phyloP scores from a whole-genome alignment of 495 filamentous ascomycete genomes.

The Hyaloscypha hepaticicola region DNA sequence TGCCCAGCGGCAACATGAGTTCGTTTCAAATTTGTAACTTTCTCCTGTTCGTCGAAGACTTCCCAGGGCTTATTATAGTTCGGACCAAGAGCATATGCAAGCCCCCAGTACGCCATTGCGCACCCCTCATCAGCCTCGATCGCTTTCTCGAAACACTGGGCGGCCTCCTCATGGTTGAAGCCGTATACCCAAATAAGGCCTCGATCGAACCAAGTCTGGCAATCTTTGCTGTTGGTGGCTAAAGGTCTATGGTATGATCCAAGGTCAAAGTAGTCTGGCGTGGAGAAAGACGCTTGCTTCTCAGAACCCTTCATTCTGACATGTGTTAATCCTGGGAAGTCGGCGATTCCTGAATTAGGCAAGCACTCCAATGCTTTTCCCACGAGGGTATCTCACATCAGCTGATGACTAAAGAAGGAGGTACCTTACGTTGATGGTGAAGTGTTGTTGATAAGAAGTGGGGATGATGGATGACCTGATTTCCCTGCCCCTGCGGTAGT shows the following conservation, averaged over 20 bases:
- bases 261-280: conserved; percentile 52
- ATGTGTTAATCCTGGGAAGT: not conserved
- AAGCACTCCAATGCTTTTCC: not conserved
- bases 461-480: not conserved
- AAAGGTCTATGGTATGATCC: conserved; percentile 52
- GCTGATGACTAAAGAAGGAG: not conserved
- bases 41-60: conserved; percentile 59
- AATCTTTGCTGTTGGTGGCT: conserved; percentile 41
- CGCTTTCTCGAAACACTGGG: conserved; percentile 57
- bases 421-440: not conserved
- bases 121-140: conserved; percentile 51
- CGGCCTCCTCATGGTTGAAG: conserved; percentile 66
- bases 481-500: no score
- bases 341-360: not conserved
- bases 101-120: conserved; percentile 66
- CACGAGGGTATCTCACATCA: not conserved
- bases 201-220: conserved; percentile 60
- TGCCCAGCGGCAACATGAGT: conserved; percentile 44
- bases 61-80: conserved; percentile 78
- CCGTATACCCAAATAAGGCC: conserved; percentile 63
- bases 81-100: conserved; percentile 63
- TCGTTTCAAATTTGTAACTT: conserved; percentile 43
- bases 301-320: conserved; percentile 7
- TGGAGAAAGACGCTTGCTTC: not conserved
- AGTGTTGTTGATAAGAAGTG: not conserved